A percentile compares a stretch with the other conserved stretches of the same genome.
phyloP scores from a whole-genome alignment of 345 rosid genomes.

The Pugionium dolabratum region DNA sequence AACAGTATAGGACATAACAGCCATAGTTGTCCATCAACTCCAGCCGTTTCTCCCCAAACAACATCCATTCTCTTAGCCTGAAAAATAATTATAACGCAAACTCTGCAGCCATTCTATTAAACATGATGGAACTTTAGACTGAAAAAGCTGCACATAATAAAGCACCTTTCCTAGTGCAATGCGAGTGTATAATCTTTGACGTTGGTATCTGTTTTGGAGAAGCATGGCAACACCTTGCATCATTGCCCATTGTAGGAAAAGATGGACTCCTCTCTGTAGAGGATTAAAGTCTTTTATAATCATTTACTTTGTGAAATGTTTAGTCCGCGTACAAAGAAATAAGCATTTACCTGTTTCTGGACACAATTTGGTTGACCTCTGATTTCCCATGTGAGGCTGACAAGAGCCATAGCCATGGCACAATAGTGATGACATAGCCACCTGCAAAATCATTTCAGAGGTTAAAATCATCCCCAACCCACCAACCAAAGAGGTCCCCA shows the following conservation, averaged over 20 bases:
- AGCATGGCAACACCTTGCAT: slow-evolving; percentile 99
- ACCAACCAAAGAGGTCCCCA: slow-evolving; percentile 7
- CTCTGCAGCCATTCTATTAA: slow-evolving; percentile 1
- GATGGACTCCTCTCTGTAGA: slow-evolving; percentile 94
- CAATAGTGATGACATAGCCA: slow-evolving; percentile 99
- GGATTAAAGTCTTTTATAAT: slow-evolving; percentile 21
- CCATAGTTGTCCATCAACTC: slow-evolving; percentile 95
- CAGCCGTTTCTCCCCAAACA: slow-evolving; percentile 99
- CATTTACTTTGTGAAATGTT: slow-evolving; percentile 17
- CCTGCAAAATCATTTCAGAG: slow-evolving; percentile 54
- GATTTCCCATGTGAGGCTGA: slow-evolving; percentile 99
- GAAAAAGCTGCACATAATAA: slow-evolving; percentile 13
- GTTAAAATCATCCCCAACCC: slow-evolving; percentile 9
- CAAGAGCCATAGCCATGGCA: slow-evolving; percentile 95
- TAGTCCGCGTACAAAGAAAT: slow-evolving; percentile 22
- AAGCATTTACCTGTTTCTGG: slow-evolving; percentile 74
- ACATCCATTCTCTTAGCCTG: slow-evolving; percentile 99
- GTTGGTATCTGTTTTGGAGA: slow-evolving; percentile 96
- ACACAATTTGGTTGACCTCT: slow-evolving; percentile 96
- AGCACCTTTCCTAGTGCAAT: slow-evolving; percentile 94
- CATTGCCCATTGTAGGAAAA: slow-evolving; percentile 99
- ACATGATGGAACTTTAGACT: not conserved
- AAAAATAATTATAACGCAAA: not conserved
- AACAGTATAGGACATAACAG: slow-evolving; percentile 91
- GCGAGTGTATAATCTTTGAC: slow-evolving; percentile 98